Evolutionary conservation across 2,329 filamentous ascomycete species (phyloP).

Genomic region (Colletotrichum sp.): DNA sequence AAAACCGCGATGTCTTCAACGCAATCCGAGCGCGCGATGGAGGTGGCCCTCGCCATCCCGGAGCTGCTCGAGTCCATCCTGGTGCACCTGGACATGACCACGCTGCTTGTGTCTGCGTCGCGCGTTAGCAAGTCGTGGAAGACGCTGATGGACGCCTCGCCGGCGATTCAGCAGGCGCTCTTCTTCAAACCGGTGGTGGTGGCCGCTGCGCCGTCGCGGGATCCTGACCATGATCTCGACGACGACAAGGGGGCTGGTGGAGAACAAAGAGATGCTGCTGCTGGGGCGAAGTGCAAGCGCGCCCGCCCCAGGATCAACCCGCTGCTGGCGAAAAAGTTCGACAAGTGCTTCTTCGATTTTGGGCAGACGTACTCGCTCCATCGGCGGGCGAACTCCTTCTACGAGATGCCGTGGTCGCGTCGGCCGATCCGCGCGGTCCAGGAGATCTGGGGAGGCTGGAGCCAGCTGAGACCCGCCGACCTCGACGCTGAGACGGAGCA

Average conservation of each 20-base stretch:
- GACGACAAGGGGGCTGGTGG: neutral
- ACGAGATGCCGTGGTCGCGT: slow-evolving; percentile 7
- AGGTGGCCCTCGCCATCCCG: slow-evolving; percentile 17
- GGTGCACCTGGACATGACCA: slow-evolving; percentile 27
- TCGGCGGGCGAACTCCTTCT: slow-evolving; percentile 9
- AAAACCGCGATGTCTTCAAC: neutral
- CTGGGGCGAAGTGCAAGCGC: neutral
- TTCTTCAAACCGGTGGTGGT: slow-evolving; percentile 8
- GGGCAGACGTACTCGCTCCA: slow-evolving; percentile 11
- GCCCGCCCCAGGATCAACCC: neutral
- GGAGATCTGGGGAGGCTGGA: slow-evolving; percentile 10
- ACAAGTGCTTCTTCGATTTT: slow-evolving; percentile 20
- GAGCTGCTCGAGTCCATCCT: slow-evolving; percentile 32
- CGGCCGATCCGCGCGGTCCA: neutral
- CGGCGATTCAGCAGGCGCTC: neutral
- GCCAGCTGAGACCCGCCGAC: neutral
- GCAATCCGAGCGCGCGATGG: neutral
- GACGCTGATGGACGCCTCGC: neutral
- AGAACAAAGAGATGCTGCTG: neutral
- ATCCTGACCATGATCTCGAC: neutral
- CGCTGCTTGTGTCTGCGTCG: slow-evolving; percentile 27
- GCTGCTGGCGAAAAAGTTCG: slow-evolving; percentile 11
- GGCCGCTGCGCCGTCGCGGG: neutral
- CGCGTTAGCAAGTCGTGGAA: slow-evolving; percentile 29
- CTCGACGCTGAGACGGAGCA: neutral